Base-by-base conservation (phyloP, 2,329 filamentous ascomycete genomes). In the Sporothrix euskadiensis region DNA sequence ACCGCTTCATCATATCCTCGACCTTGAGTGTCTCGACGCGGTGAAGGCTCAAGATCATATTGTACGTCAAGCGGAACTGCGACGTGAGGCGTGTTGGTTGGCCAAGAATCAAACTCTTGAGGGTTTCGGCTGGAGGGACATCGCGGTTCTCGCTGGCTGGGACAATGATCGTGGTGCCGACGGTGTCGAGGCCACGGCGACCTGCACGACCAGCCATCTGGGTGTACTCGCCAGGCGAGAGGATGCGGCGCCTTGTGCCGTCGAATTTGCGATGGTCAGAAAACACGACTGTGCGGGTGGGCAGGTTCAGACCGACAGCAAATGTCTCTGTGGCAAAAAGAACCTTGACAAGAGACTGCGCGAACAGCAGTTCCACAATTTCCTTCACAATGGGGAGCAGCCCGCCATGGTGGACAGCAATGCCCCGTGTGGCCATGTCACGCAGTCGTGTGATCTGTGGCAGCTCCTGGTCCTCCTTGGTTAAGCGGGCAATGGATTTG, bases 1-100 rank as follows among this genome's bases (percentile, higher is more conserved):
- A 98, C 77, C 96, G 92, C 87, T 99, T 99, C 85, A 99, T 99
- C 96, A 99, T 99, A 83, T 99, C 96, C 81, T 99, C 96, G 78
- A 99, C 98, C 84, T 98, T 98, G 76, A 99, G 84, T 2, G 96
- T 96, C 81, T 99, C 96, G 1, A 99, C 96, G 49, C 96, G 91
- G 68, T 99, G 86, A 44, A 99, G 85, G 79, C 98, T 99, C 41
- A 99, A 85, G 75, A 99, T 99, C 96, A 99, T 99, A 83, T 98
- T 99, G 85, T 99, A 99, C 0, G 97, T 99, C 66, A 99, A 86
- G 75, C 96, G 90, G 85, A 99, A 99, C 80, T 99, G 96, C 7
- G 95, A 98, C 65, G 94, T 90, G 68, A 99, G 87, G 83, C 98
- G 98, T 35, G 94, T 97, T 44, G 96, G 95, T 78, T 97, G 93